Evolutionary conservation across 495 filamentous ascomycete genomes (phyloP), one percentile per base, ranked within the genome.

Genomic region (Hypoxylon lienhwacheense): DNA sequence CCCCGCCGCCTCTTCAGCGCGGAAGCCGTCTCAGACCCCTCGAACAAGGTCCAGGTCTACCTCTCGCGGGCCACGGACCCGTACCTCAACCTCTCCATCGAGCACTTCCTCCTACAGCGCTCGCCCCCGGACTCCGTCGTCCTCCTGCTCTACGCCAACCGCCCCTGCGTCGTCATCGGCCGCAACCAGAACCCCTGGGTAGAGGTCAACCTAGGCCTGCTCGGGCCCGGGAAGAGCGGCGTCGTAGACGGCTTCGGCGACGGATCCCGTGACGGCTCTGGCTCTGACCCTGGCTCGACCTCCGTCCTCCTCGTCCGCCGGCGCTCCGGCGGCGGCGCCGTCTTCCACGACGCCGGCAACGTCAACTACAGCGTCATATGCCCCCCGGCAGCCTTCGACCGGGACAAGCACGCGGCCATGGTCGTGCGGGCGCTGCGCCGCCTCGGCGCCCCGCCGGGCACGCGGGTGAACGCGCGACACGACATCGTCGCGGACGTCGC

Each of bases 171-270:
- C 40, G 82, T 98, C 55, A 84, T 98, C 50, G 93, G 93, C 10
- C 86, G 92, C 36, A 98, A 98, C 68, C 93, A 98, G 66, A 98
- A 98, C 66, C 93, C 93, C 29, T 98, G 91, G 91, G 75, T 89
- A 6, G 93, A 98, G 69, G 84, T 87, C 36, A 89, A 96, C 68
- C 78, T 95, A 5, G 72, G 72, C 14, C 73, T 77, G 6, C 70
- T 90, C 1, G 34, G 22, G 11, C 37, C 31, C 4, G 14, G 35
- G 7, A 26, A 14, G 2, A 47, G 44, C 16, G 26, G 21, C 24
- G 31, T 35, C 14, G 29, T 39, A 12, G 28, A 26, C 14, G 40
- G 68, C 22, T 21, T 5, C 6, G 29, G 7, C 2, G 8, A 7
- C 1, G 12, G 15, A 20, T 66, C 61, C 39, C 53, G 28, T 15